Evolutionary conservation across 1,139 yeast genomes (phyloP), one percentile per base, ranked within the genome.

Genomic region (Pichia norvegensis): DNA sequence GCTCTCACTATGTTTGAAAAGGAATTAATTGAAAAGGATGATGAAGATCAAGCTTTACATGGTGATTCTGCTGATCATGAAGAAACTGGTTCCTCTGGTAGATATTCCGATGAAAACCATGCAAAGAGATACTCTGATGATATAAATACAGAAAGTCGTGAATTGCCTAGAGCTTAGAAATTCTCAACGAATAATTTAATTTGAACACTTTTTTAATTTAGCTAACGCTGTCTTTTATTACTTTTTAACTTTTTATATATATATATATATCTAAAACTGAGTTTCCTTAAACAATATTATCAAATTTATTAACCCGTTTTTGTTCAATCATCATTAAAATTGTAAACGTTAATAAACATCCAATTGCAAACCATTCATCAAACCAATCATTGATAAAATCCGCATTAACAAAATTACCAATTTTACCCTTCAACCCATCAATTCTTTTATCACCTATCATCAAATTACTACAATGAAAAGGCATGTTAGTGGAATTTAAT

Each of bases 301-400:
- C 31, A 27, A 27, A 14, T 27, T 27, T 10, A 27, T 27, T 27
- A 13, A 27, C n/a, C 14, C 31, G 13, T n/a, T n/a, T 27, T 13
- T 27, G 11, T 27, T 27, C 31, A 10, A 27, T 4, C 31, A 31
- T 8, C 9, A 16, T 31, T 16, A 31, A 31, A 2, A 76, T 62
- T 0, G 90, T 4, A 3, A 27, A 13, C 4, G 31, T 78, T 2
- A 70, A 55, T 1, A 78, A 57, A 49, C 84, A 76, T 4, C 84
- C 70, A 6, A 75, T 47, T 13, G 81, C 77, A 65, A 81, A 86
- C 29, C 85, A 76, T 52, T 79, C 71, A 58, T 88, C 95, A 59
- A 85, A 87, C 88, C 94, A 83, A 29, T 73, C 67, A 58, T 88
- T 95, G 31, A 87, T 79, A 47, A 81, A 74, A 36, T 71, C 66